These are phyloP conservation scores for Solanum hybrid DNA, from an alignment of 305 asterid genomes.

Conservation along the genomic window DNA sequence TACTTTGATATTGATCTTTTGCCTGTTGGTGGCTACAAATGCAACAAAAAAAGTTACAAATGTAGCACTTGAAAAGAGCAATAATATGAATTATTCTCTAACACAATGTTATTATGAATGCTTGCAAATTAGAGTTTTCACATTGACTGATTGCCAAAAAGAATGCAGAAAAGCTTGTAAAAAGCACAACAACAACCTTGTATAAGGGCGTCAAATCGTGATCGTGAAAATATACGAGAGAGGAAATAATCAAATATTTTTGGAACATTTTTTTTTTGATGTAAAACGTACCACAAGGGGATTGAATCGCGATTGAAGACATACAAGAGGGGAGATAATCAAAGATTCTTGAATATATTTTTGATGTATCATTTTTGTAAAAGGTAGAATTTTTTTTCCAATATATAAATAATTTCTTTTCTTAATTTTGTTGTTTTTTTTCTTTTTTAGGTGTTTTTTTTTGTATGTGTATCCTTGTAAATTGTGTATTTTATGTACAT, in stretches of 20 bases:
- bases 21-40: neutral
- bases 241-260: neutral
- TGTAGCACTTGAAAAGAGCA: neutral
- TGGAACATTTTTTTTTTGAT: neutral
- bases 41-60: neutral
- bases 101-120: neutral
- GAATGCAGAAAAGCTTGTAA: slow-evolving; percentile 1
- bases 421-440: neutral
- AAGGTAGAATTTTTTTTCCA: neutral
- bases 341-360: neutral
- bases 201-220: neutral
- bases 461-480: neutral
- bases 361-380: neutral
- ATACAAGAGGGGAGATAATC: neutral
- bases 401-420: neutral
- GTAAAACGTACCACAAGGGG: neutral
- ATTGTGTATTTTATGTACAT: neutral
- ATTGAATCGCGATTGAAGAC: neutral
- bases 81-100: neutral
- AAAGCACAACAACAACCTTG: neutral
- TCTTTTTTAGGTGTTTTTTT: neutral
- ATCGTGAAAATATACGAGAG: neutral
- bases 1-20: neutral
- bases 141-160: neutral
- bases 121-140: neutral